phyloP scores from a whole-genome alignment of 345 rosid species.

The Angophora floribunda region DNA sequence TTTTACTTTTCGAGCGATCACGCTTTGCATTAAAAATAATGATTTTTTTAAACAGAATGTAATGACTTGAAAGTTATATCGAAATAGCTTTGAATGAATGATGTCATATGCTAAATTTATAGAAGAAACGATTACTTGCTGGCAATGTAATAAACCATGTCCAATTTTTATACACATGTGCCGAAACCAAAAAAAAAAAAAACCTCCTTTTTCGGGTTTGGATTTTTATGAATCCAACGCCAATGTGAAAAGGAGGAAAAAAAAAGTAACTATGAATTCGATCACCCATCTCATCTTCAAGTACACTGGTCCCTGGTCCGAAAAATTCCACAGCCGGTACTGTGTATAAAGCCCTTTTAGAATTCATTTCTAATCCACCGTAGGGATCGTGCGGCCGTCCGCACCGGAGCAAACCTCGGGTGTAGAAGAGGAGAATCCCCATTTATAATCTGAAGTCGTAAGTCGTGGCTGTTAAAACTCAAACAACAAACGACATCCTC shows the following conservation, averaged over 20 bases:
- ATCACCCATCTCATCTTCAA: not conserved
- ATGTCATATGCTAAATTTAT: not conserved
- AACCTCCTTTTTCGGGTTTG: too few relatives aligned
- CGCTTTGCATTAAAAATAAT: too few relatives aligned
- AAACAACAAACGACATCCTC: not conserved
- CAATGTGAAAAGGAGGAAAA: too few relatives aligned
- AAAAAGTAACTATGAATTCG: not conserved
- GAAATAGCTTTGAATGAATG: not conserved
- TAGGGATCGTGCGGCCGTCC: not conserved
- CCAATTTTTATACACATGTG: not conserved
- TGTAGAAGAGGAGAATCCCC: not conserved
- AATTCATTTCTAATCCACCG: not conserved
- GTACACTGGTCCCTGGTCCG: not conserved
- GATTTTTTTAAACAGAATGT: rapidly evolving
- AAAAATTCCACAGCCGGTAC: too few relatives aligned
- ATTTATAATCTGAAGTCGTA: too few relatives aligned
- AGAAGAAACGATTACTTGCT: not conserved
- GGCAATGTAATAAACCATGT: rapidly evolving
- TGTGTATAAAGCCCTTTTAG: too few relatives aligned
- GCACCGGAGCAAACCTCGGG: not conserved
- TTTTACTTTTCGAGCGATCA: rapidly evolving
- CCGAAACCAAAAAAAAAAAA: too few relatives aligned
- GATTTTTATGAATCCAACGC: too few relatives aligned
- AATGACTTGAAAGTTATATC: rapidly evolving
- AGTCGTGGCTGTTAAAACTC: not conserved